Base-by-base conservation (phyloP, 2,329 filamentous ascomycete species). In the Sarocladium strictum region DNA sequence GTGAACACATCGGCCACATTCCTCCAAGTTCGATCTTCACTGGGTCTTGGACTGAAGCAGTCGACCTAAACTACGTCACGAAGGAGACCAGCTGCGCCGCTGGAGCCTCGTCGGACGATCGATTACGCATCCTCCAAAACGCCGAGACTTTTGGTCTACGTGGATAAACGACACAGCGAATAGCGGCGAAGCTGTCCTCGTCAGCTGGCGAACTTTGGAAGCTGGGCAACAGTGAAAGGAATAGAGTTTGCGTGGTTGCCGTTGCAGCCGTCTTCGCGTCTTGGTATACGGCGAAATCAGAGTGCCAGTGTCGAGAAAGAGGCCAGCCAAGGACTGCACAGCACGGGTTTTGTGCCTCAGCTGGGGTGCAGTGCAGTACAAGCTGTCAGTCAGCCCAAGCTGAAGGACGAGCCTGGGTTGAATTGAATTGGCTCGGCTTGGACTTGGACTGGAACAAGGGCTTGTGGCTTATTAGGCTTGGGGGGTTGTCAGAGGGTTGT, bases 51-150 rank as follows among this genome's bases (percentile, higher is more conserved):
- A n/a, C n/a, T n/a, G n/a, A n/a, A n/a, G n/a, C n/a, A n/a, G n/a
- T n/a, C n/a, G n/a, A n/a, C n/a, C n/a, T n/a, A n/a, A n/a, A n/a
- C 43, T 47, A 47, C 43, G 43, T 27, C 43, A 47, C 43, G 24
- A 47, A 23, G 23, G n/a, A n/a, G 23, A 47, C 23, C 43, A 27
- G 11, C 43, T 29, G 43, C 21, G 24, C 43, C 43, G 43, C 21
- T 11, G 24, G 43, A 47, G 43, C 21, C 23, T 47, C 29, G 43
- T 24, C 27, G 23, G 14, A 43, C 5, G 40, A 23, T 23, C 40
- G n/a, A n/a, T n/a, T n/a, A 38, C 35, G 35, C 35, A 38, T 15
- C 12, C 17, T 9, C 9, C 17, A 7, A 19, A 15, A 38, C 35
- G 35, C 12, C 35, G 17, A 19, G 35, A 38, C n/a, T n/a, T n/a